Base-by-base conservation (phyloP, 2,329 filamentous ascomycete genomes). In the Coniochaeta ligniaria region DNA sequence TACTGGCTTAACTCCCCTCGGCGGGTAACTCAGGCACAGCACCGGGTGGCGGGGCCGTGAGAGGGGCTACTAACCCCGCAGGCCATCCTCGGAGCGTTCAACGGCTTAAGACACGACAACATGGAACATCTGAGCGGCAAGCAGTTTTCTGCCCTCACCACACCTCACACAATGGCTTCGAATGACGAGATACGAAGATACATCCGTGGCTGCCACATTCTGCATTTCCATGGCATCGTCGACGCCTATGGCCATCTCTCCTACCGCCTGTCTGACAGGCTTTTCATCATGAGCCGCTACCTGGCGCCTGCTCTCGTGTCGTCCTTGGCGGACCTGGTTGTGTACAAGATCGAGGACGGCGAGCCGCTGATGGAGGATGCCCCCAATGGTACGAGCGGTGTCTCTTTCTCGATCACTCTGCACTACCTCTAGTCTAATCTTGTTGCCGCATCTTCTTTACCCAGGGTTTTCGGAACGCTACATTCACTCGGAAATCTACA, bases 211-310 rank as follows among this genome's bases (percentile, higher is more conserved):
- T 41, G 38, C 17, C 80, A 83, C 66, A 83, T 84, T 58, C 76
- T 84, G 1, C 78, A 83, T 67, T 67, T 78, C 60, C 72, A 83
- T 56, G 72, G 72, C 55, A 73, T 84, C 9, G 67, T 85, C 38
- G 82, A 83, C 60, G 81, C 78, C 0, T 84, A 80, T 64, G 81
- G 82, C 22, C 82, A 85, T 63, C 72, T 85, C 14, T 83, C 81
- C 1, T 72, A 82, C 22, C 75, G 82, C 6, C 58, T 69, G 35
- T 76, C 80, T 12, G 66, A 75, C 1, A 68, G 73, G 2, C 70
- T 73, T 52, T 83, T 81, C 68, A 72, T 83, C 61, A 78, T 83
- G 73, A 76, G 78, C 16, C 72, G 72, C 33, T 75, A 75, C 61
- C 67, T 77, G 26, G 76, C 81, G 4, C 80, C 80, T 2, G 81